Conservation (phyloP, 257 asterid species). For the Solanum piurae region DNA sequence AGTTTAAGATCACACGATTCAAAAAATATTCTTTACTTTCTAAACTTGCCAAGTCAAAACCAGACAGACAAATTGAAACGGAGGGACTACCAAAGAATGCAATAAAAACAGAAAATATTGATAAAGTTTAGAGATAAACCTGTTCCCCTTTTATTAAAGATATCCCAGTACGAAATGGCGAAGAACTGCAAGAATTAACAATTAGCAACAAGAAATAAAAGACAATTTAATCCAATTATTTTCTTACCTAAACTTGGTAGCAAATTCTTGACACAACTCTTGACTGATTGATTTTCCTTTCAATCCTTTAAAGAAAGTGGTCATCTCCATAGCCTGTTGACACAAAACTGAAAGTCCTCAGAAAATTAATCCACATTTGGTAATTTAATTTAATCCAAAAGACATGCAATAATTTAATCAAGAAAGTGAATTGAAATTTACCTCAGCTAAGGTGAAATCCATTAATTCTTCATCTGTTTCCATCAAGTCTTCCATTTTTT, state of each 20-base stretch:
- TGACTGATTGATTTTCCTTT: constrained; percentile 20
- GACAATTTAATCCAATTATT: background rate
- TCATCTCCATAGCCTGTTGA: constrained; percentile 53
- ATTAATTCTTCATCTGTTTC: constrained; percentile 25
- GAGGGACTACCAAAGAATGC: background rate
- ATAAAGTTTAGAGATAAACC: constrained; percentile 24
- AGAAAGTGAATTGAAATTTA: constrained; percentile 1
- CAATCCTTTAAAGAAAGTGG: constrained; percentile 31
- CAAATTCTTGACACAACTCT: constrained; percentile 47
- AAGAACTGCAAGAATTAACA: constrained; percentile 35
- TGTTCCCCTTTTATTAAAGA: constrained; percentile 51
- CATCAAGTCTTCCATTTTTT: constrained; percentile 8
- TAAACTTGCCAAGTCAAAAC: background rate
- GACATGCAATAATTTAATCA: background rate
- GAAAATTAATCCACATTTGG: background rate
- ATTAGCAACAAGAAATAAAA: background rate
- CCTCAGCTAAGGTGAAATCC: constrained; percentile 66
- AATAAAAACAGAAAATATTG: background rate
- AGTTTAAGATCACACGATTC: background rate
- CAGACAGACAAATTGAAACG: background rate
- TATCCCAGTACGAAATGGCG: constrained; percentile 39
- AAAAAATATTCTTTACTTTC: background rate
- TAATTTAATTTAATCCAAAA: background rate
- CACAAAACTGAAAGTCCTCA: background rate
- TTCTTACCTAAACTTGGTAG: constrained; percentile 49